Evolutionary conservation across 2,329 filamentous ascomycete species (phyloP).

Genomic region (Aspergillus unguis): DNA sequence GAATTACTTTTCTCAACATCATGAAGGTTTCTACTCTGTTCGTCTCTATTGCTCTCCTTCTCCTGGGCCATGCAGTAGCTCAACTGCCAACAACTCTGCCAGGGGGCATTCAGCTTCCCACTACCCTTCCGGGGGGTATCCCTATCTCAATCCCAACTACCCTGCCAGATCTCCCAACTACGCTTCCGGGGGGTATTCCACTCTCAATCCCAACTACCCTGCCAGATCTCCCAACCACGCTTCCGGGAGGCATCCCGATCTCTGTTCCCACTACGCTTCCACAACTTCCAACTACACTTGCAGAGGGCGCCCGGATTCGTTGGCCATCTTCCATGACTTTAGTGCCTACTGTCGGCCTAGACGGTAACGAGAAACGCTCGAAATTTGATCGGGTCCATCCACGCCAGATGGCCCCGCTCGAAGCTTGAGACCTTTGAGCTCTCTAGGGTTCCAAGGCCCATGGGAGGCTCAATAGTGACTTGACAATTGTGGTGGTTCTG

Average conservation of each 20-base stretch:
- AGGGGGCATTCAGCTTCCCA: background rate
- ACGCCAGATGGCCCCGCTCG: conserved; percentile 24
- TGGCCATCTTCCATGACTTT: background rate
- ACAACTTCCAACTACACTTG: no score
- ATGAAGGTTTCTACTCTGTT: conserved; percentile 30
- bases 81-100: background rate
- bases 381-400: conserved; percentile 23
- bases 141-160: background rate
- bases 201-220: no score
- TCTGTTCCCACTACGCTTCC: background rate
- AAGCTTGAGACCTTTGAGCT: conserved; percentile 4
- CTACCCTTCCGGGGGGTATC: background rate
- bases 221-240: background rate
- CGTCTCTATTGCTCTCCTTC: conserved; percentile 23
- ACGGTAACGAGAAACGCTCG: background rate
- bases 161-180: no score
- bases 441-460: no score
- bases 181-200: no score
- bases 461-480: background rate
- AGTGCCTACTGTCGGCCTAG: background rate
- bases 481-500: background rate
- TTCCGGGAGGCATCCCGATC: background rate
- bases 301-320: no score
- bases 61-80: conserved; percentile 22
- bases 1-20: background rate